These are phyloP conservation scores for Macadamia tetraphylla DNA, from an alignment of 164 flowering plant genomes.

Conservation along the genomic window DNA sequence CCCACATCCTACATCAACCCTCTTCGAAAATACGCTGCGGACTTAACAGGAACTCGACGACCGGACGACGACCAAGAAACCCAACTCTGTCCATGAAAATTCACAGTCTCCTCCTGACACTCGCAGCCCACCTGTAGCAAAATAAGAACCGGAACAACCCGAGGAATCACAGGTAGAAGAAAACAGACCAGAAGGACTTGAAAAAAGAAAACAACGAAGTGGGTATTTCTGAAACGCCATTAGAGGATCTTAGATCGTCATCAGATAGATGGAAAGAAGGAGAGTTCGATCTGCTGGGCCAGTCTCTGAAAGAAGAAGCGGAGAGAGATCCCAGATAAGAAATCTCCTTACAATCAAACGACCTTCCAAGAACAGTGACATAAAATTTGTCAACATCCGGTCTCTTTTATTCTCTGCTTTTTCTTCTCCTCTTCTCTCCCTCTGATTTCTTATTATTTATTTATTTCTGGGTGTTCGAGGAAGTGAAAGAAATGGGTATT, in stretches of 20 bases:
- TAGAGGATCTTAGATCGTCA: conserved; percentile 66
- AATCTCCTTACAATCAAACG: conserved; percentile 76
- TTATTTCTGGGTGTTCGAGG: conserved; percentile 25
- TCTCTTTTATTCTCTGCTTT: conserved; percentile 88
- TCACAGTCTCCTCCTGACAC: conserved; percentile 21
- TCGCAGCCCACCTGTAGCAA: conserved; percentile 12
- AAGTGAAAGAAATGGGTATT: conserved; percentile 39
- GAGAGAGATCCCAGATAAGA: conserved; percentile 96
- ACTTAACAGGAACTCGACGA: conserved; percentile 23
- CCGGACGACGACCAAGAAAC: conserved; percentile 13
- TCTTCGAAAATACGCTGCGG: conserved; percentile 28
- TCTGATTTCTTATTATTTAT: conserved; percentile 6
- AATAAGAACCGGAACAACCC: background rate
- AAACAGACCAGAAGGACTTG: conserved; percentile 1
- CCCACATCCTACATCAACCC: conserved; percentile 49
- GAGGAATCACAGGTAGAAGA: conserved; percentile 5
- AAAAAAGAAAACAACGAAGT: conserved; percentile 20
- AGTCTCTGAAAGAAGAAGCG: conserved; percentile 25
- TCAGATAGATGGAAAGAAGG: conserved; percentile 31
- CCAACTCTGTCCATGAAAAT: conserved; percentile 27
- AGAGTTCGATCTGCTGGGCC: conserved; percentile 79
- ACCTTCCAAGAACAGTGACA: conserved; percentile 94
- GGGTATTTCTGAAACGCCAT: conserved; percentile 40
- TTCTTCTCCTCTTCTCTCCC: conserved; percentile 35
- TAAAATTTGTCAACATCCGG: conserved; percentile 98